Base-by-base conservation (phyloP, 2,329 filamentous ascomycete genomes). In the Colletotrichum chrysophilum region DNA sequence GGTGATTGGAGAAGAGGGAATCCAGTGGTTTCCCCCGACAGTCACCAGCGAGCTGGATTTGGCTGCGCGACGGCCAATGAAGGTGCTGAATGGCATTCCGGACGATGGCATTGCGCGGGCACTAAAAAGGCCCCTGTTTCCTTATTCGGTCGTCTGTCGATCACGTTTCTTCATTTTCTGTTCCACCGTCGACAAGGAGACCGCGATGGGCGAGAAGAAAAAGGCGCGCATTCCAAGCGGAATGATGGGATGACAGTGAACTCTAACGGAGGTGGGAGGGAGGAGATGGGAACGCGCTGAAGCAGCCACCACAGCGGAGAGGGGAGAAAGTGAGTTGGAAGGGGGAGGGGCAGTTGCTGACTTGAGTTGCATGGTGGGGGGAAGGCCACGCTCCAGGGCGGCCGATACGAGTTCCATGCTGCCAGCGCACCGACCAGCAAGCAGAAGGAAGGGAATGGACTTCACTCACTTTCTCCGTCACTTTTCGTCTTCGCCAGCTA, bases 1-100 rank as follows among this genome's bases (percentile, higher is more conserved):
- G 13, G 38, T 78, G 77, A 78, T 78, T 78, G 77, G 77, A 65
- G 77, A 77, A 48, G 28, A 70, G 26, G 52, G 38, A 70, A 66
- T 52, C 71, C 66, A 75, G 71, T 75, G 61, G 73, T 72, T 69
- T 75, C 69, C 74, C 60, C 18, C 69, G 32, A 48, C 6, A 68
- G 61, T 66, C 65, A 66, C 69, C 66, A 67, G 38, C 38, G 48
- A 30, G 58, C 43, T 69, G 74, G 74, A 65, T 32, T 60, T 64
- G 26, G 52, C 66, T 36, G 24, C n/a, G 26, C 14, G 14, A 48
- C n/a, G 66, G 68, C 76, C 76, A 77, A 77, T 77, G 76, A 67
- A 38, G 69, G 30, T 32, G 21, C n/a, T 48, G 58, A 52, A 43
- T 10, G 14, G 48, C 14, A 32, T 58, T 72, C 43, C 38, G 48